A percentile compares a stretch with the other conserved stretches of the same genome.
phyloP scores from a whole-genome alignment of 208 protist genomes.

The Trypanosomatidae sp. region DNA sequence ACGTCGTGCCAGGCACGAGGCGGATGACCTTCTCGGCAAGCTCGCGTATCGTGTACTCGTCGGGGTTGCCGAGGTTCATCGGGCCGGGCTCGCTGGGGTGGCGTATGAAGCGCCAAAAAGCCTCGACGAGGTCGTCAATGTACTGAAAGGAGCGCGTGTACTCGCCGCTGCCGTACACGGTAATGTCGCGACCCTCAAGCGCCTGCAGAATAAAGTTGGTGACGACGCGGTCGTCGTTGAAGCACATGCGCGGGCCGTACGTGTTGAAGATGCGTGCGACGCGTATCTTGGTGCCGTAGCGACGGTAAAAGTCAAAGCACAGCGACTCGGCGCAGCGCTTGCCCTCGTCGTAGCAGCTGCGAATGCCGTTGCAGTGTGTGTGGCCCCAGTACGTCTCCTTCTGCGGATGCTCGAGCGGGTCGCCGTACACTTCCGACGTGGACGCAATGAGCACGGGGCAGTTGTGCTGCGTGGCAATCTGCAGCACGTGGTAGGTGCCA shows the following conservation, averaged over 20 bases:
- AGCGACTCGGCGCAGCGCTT: conserved; percentile 91
- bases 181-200: conserved; percentile 59
- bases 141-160: conserved; percentile 89
- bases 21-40: conserved; percentile 27
- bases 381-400: conserved; percentile 84
- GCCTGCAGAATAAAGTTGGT: conserved; percentile 93
- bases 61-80: conserved; percentile 59
- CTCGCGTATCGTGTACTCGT: conserved; percentile 48
- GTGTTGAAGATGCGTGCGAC: conserved; percentile 96
- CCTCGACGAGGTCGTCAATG: conserved; percentile 56
- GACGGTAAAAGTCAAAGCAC: conserved; percentile 79
- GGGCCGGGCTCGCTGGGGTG: conserved; percentile 46
- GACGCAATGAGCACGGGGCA: conserved; percentile 75
- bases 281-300: conserved; percentile 50
- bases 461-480: conserved; percentile 61
- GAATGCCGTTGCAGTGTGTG: conserved; percentile 79
- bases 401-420: conserved; percentile 86
- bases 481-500: conserved; percentile 90
- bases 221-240: conserved; percentile 91
- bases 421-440: conserved; percentile 94
- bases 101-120: conserved; percentile 21
- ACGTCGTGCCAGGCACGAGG: conserved; percentile 21
- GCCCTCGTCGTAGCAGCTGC: conserved; percentile 95
- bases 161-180: conserved; percentile 87
- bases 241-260: conserved; percentile 92